Percentiles rank a stretch among this genome's conserved stretches.
Evolutionary conservation across 2,329 filamentous ascomycete species (phyloP).

Genomic region (Xylariaceae sp.): DNA sequence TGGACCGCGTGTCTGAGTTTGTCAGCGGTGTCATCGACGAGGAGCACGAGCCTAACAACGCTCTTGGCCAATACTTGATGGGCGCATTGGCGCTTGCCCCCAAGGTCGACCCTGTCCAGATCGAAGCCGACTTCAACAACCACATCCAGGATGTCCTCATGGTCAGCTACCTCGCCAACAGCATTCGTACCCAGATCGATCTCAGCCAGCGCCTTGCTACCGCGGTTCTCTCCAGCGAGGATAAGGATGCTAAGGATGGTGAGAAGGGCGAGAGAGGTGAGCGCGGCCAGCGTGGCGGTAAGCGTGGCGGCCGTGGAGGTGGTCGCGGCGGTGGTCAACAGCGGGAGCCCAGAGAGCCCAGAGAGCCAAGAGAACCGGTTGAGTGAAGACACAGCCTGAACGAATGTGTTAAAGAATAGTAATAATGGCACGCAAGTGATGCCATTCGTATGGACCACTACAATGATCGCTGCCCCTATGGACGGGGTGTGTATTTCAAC

Average conservation of each 20-base stretch:
- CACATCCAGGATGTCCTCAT: constrained; percentile 98
- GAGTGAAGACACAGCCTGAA: constrained; percentile 19
- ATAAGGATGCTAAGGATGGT: constrained; percentile 45
- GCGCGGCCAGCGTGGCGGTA: constrained; percentile 45
- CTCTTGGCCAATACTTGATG: constrained; percentile 90
- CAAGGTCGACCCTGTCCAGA: constrained; percentile 84
- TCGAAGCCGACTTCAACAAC: constrained; percentile 99
- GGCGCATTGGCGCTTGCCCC: constrained; percentile 88
- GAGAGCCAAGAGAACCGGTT: constrained; percentile 26
- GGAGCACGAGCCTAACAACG: constrained; percentile 81
- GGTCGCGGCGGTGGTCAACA: constrained; percentile 43
- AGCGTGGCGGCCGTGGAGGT: constrained; percentile 47
- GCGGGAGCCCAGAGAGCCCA: constrained; percentile 41
- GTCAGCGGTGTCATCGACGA: constrained; percentile 93
- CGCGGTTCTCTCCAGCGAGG: constrained; percentile 53
- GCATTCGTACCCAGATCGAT: constrained; percentile 97
- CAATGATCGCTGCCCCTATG: constrained; percentile 6
- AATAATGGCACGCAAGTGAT: constrained; percentile 4
- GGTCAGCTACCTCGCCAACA: constrained; percentile 97
- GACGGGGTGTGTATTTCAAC: constrained; percentile 8
- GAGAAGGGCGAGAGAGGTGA: constrained; percentile 43
- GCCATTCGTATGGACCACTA: constrained; percentile 1
- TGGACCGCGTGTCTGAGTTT: constrained; percentile 87
- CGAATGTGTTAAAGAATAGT: constrained; percentile 5
- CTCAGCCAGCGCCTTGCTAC: constrained; percentile 90